Evolutionary conservation across 2,329 filamentous ascomycete species (phyloP), one percentile per base, ranked within the genome.

Genomic region (Exophiala viscosa): DNA sequence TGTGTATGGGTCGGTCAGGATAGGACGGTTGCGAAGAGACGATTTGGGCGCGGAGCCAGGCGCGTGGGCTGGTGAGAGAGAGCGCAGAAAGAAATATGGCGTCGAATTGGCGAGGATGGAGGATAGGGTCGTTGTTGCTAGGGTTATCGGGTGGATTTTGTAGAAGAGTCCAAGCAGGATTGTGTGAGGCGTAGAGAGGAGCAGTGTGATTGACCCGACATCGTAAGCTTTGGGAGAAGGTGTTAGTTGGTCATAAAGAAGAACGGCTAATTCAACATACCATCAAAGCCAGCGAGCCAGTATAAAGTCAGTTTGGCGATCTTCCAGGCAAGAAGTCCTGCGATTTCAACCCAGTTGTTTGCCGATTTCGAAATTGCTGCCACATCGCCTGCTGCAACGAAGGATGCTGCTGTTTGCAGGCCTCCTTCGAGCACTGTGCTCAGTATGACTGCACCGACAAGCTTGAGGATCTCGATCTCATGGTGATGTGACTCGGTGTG

Each of bases 161-260:
- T 95, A 96, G 74, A 95, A 96, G 47, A 83, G 83, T 28, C 78
- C 77, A 23, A 95, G 76, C 39, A 96, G 83, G 66, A 87, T 88
- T 57, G 87, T 82, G 63, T 83, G 81, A 39, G 91, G 92, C 15
- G 86, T 81, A 70, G 90, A 84, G 50, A 86, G 85, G 38, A 96
- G 75, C 55, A 89, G 68, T 53, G 81, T 81, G 65, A 89, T 73
- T 42, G 82, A 78, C 9, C 80, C 80, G 45, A 87, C 74, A 67
- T 89, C 86, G 66, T 83, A 78, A 71, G 86, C 83, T 76, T 52
- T 41, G 33, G 17, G 10, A 13, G n/a, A 11, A 13, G n/a, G 10
- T 32, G 34, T 41, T 14, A 18, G 23, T 42, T 4, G 15, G 20
- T 17, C 36, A 31, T 28, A 10, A 23, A 42, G 28, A 31, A 11